Evolutionary conservation across 163 green algal species (phyloP), one percentile per base, ranked within the genome.

Genomic region (Trebouxiophyceae sp.): DNA sequence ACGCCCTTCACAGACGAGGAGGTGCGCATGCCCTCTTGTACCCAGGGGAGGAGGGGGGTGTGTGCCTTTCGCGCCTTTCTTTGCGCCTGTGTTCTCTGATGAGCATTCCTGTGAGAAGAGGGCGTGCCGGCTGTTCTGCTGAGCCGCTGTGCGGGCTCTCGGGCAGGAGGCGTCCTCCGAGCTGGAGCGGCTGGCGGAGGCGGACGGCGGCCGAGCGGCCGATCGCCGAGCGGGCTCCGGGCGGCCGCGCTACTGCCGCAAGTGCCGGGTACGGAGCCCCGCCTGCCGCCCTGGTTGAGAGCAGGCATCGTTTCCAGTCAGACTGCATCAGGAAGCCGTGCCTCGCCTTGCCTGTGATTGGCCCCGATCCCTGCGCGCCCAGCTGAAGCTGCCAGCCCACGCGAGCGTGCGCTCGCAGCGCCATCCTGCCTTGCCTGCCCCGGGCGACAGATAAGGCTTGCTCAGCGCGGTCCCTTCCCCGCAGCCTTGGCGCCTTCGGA

Each of bases 1-100:
- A 80, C 89, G 45, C 89, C 89, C 20, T 95, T 95, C 62, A 32
- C 60, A 20, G 76, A 87, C 45, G 81, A 89, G 5, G 75, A 86
- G 81, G 84, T 85, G 19, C 7, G 29, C 33, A 33, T 45, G 24
- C 1, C 1, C 1, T 27, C 30, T 58, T 62, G 20, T 57, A 31
- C 27, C 33, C 34, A 47, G 12, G 8, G 5, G n/a, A 4, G n/a
- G 5, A 20, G 54, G 45, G 47, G 8, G 31, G 24, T 34, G n/a
- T n/a, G n/a, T 30, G 54, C 54, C 33, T 57, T 57, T 4, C 8
- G 30, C 22, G 19, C 4, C 28, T 67, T 6, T 67, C 47, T 12
- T 8, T 33, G 33, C 29, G 4, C 45, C 59, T 7, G 5, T 54
- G n/a, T 39, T 6, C 22, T 31, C 4, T 4, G 20, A 19, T 7